Base-by-base conservation (phyloP, 306 rosid genomes). In the Morella rubra region DNA sequence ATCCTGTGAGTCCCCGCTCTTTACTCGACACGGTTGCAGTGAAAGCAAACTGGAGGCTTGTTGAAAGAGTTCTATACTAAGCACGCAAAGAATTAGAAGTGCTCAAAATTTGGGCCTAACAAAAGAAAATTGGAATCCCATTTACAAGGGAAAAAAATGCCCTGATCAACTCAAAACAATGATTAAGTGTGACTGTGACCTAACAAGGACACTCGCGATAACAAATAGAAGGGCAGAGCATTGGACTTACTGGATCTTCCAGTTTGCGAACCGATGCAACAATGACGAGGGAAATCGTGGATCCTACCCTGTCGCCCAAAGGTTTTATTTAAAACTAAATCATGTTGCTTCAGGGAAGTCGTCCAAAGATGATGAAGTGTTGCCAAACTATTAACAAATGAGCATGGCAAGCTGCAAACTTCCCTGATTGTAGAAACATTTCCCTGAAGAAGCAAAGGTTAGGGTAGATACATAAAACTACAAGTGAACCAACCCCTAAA, bases 1-100 rank as follows among this genome's bases (percentile, higher is more conserved):
- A 70, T 87, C 71, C 71, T 89, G 88, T 0, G 93, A 80, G 76
- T 87, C 90, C 49, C 86, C 93, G 7, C 93, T 73, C 80, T 86
- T 94, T 4, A 75, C 89, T 77, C 70, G 81, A 55, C 77, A 80
- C 3, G 53, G 85, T 75, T 81, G 73, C 51, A 77, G 76, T 62
- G 86, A 83, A 27, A 44, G 80, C 65, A 74, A 69, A 50, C 79
- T 78, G 66, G 83, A 75, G 56, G 70, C 73, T 53, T n/a, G 82
- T 74, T 77, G 51, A 47, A 78, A 80, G 50, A 73, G 51, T 76
- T 60, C 82, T 85, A 86, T 50, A 71, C 84, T 75, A 82, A 52
- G 14, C 27, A 69, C 61, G 24, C 18, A 66, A 73, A 81, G 62
- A 73, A 74, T 64, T 51, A 64, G 59, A 55, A 40, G 46, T 54